Evolutionary conservation across 2,329 filamentous ascomycete species (phyloP).

Genomic region (Aspergillus sp.): DNA sequence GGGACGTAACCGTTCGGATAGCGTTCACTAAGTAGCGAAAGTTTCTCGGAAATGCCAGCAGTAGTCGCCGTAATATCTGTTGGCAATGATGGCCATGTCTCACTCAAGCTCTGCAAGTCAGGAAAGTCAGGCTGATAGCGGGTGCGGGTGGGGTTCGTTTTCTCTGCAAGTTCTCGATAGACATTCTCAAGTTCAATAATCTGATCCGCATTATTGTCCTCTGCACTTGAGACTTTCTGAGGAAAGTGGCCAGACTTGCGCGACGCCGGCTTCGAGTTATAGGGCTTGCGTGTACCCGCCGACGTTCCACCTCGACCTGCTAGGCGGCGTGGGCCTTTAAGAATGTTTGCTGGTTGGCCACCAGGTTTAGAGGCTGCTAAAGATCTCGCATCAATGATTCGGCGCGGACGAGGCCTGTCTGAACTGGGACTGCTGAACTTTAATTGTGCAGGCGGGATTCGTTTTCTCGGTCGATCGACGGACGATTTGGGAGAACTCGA

Average conservation of each 20-base stretch:
- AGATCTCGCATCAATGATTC: constrained; percentile 37
- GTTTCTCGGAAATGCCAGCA: constrained; percentile 34
- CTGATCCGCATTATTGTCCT: constrained; percentile 23
- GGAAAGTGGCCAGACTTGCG: constrained; percentile 13
- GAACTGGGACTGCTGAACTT: constrained; percentile 18
- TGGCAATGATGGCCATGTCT: constrained; percentile 43
- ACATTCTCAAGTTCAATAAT: constrained; percentile 29
- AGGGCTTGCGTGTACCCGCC: constrained; percentile 21
- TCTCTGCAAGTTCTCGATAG: constrained; percentile 29
- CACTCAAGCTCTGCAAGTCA: constrained; percentile 30
- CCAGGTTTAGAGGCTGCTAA: constrained; percentile 32
- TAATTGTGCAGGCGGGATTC: constrained; percentile 18
- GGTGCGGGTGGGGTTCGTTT: constrained; percentile 30
- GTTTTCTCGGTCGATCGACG: constrained; percentile 7
- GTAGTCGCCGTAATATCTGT: constrained; percentile 27
- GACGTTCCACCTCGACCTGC: constrained; percentile 20
- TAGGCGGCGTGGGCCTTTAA: constrained; percentile 30
- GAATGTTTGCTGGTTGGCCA: constrained; percentile 29
- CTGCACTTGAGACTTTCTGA: constrained; percentile 19
- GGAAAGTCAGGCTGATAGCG: constrained; percentile 37
- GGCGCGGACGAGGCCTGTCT: constrained; percentile 24
- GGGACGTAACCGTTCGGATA: constrained; percentile 36
- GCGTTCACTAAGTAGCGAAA: constrained; percentile 35
- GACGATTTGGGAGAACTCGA: not conserved
- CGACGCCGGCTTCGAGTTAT: constrained; percentile 13